These are phyloP conservation scores for Talaromyces liani DNA, from an alignment of 495 filamentous ascomycete species.

Conservation along the genomic window DNA sequence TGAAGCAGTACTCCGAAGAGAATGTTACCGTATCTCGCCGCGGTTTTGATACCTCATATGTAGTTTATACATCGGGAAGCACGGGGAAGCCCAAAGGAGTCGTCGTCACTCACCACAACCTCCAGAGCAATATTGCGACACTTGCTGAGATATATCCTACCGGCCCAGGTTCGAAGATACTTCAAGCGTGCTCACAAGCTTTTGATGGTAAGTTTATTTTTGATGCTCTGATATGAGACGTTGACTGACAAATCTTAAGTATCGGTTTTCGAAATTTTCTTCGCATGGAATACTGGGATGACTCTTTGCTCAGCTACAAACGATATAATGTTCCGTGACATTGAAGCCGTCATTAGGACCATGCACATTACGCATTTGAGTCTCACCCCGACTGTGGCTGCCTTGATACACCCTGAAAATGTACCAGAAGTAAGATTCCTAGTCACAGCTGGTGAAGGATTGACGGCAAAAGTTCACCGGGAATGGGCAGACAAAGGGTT, in stretches of 20 bases:
- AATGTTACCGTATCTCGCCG: conserved; percentile 22
- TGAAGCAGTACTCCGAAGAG: conserved; percentile 14
- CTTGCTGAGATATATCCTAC: conserved; percentile 54
- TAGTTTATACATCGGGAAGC: conserved; percentile 60
- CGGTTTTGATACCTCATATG: conserved; percentile 32
- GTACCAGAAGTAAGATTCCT: conserved; percentile 61
- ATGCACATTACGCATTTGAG: conserved; percentile 66
- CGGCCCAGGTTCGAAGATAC: conserved; percentile 36
- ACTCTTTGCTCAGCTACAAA: conserved; percentile 62
- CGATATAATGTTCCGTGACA: conserved; percentile 55
- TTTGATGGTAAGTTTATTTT: conserved; percentile 47
- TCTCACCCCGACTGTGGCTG: conserved; percentile 70
- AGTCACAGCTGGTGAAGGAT: conserved; percentile 61
- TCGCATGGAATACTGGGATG: conserved; percentile 66
- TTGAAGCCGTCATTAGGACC: conserved; percentile 49
- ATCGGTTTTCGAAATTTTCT: conserved; percentile 77
- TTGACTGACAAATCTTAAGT: conserved; percentile 27
- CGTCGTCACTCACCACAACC: conserved; percentile 57
- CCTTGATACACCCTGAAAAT: conserved; percentile 51
- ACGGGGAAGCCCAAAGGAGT: conserved; percentile 65
- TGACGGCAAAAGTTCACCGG: conserved; percentile 57
- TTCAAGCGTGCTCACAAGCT: conserved; percentile 67
- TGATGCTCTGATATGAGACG: conserved; percentile 6
- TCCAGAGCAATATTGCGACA: conserved; percentile 58
- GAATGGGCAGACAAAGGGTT: conserved; percentile 60